Conservation (phyloP, 2,329 filamentous ascomycete species). For the Knufia petricola region DNA sequence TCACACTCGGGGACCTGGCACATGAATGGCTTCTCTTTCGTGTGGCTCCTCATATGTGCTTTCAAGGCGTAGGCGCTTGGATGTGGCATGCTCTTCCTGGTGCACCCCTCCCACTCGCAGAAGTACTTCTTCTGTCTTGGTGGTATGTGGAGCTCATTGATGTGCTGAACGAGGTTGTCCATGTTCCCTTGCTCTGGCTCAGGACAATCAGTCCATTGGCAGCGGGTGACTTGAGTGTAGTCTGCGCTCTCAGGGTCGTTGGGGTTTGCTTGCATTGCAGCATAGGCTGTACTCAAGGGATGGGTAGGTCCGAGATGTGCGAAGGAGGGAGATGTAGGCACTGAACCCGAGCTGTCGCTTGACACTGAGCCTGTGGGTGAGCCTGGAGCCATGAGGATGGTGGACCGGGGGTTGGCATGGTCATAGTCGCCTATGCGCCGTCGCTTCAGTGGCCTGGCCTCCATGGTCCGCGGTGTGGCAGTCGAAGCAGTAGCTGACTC, state of each 20-base stretch:
- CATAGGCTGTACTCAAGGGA: conserved; percentile 24
- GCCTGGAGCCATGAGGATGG: conserved; percentile 26
- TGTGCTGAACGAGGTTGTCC: conserved; percentile 71
- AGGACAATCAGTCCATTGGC: conserved; percentile 67
- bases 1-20: conserved; percentile 95
- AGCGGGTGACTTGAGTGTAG: conserved; percentile 57
- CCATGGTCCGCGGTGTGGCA: conserved; percentile 23
- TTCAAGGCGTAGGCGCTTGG: conserved; percentile 92
- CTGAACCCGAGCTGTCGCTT: conserved; percentile 79
- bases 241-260: conserved; percentile 22
- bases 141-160: conserved; percentile 90
- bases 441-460: conserved; percentile 40
- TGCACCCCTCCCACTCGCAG: conserved; percentile 94
- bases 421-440: conserved; percentile 40
- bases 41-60: conserved; percentile 96
- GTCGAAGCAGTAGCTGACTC: conserved; percentile 16
- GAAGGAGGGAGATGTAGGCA: conserved; percentile 61
- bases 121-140: conserved; percentile 90
- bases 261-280: conserved; percentile 26
- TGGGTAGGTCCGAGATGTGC: conserved; percentile 43
- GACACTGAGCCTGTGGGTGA: conserved; percentile 63
- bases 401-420: conserved; percentile 42
- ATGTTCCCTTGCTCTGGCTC: conserved; percentile 66
- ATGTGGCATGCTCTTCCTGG: conserved; percentile 78
- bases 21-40: conserved; percentile 95